Percentiles rank a stretch among this genome's conserved stretches.
Conservation (phyloP, 2,329 filamentous ascomycete genomes). For the Arthroderma uncinatum region DNA sequence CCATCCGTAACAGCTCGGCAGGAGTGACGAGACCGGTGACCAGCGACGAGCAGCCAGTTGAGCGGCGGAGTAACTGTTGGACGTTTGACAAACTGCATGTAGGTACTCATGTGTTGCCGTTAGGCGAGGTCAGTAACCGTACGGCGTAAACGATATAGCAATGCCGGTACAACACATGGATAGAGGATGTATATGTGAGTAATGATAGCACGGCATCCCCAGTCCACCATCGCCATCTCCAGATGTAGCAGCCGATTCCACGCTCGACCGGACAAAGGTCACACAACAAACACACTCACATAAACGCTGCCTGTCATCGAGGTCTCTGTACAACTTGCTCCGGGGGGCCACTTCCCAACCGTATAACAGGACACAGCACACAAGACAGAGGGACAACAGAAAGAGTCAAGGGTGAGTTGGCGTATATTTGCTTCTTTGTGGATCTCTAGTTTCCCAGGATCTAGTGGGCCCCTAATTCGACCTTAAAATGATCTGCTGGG, state of each 20-base stretch:
- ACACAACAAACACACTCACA: slow-evolving; percentile 3
- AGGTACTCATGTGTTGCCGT: background rate
- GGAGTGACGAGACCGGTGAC: background rate
- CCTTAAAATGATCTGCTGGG: slow-evolving; percentile 4
- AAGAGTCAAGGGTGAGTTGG: background rate
- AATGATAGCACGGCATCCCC: background rate
- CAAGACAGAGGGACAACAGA: background rate
- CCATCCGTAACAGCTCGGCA: background rate
- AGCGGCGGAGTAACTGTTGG: background rate
- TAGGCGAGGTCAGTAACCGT: background rate
- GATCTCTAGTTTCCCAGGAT: slow-evolving; percentile 2
- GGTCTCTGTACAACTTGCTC: background rate
- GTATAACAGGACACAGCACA: background rate
- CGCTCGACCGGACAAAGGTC: background rate
- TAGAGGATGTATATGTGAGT: background rate
- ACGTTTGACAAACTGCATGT: background rate
- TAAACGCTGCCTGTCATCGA: slow-evolving; percentile 4
- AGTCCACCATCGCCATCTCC: background rate
- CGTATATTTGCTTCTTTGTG: slow-evolving; percentile 4
- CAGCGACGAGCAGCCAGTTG: background rate
- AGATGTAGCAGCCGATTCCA: background rate
- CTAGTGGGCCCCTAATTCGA: background rate
- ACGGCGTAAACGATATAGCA: background rate
- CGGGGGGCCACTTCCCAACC: background rate
- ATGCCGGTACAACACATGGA: background rate